These are phyloP conservation scores for Papiliotrema flavescens DNA, from an alignment of 1,284 basidiomycete genomes.

Conservation along the genomic window DNA sequence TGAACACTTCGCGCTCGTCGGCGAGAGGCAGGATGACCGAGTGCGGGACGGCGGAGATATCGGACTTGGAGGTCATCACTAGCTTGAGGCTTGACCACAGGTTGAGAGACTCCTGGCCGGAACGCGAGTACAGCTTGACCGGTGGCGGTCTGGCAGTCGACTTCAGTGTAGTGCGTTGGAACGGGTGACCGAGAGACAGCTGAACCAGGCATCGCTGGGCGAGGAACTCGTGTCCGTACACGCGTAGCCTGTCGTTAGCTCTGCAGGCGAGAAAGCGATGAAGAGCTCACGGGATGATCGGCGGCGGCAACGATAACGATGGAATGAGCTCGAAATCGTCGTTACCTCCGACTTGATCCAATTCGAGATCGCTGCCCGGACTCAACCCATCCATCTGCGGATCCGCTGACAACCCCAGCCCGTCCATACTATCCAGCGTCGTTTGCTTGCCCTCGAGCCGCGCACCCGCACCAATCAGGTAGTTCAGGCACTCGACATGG, in stretches of 20 bases:
- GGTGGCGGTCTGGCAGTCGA: constrained; percentile 31
- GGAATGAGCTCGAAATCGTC: constrained; percentile 78
- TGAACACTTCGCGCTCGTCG: constrained; percentile 75
- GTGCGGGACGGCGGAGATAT: constrained; percentile 79
- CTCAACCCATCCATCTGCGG: constrained; percentile 45
- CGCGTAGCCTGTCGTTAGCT: constrained; percentile 31
- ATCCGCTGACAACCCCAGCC: constrained; percentile 43
- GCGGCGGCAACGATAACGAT: constrained; percentile 87
- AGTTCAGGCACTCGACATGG: constrained; percentile 70
- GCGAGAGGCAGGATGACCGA: constrained; percentile 80
- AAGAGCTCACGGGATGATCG: constrained; percentile 76
- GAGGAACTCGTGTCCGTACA: constrained; percentile 55
- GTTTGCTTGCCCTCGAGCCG: constrained; percentile 36
- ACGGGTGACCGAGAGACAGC: constrained; percentile 73
- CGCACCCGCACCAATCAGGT: constrained; percentile 61
- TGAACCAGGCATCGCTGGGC: constrained; percentile 86
- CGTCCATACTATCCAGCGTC: constrained; percentile 37
- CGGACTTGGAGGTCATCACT: constrained; percentile 79
- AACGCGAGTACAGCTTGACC: constrained; percentile 55
- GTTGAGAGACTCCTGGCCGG: constrained; percentile 45
- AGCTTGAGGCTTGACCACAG: constrained; percentile 77
- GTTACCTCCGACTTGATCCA: constrained; percentile 45
- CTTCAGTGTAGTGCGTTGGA: constrained; percentile 38
- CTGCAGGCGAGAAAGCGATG: not conserved
- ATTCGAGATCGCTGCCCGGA: constrained; percentile 61